phyloP scores from a whole-genome alignment of 2,329 filamentous ascomycete species.

The Aspergillus intermedius region DNA sequence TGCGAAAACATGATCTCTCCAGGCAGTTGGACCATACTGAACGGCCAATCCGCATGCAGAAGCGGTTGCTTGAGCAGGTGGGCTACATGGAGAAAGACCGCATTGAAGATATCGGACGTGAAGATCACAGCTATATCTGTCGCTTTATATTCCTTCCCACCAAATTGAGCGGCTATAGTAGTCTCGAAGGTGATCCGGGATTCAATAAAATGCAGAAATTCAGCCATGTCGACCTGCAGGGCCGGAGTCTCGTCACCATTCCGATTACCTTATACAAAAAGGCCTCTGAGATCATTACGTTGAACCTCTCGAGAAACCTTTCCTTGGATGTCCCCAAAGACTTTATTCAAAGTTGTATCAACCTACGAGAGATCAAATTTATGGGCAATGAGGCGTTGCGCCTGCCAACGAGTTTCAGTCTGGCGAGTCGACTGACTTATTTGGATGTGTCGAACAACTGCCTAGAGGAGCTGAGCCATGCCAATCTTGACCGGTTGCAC shows the following conservation, averaged over 20 bases:
- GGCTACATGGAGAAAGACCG: conserved; percentile 82
- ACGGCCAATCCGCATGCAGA: conserved; percentile 83
- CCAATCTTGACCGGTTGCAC: conserved; percentile 67
- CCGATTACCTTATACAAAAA: conserved; percentile 91
- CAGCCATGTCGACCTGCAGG: conserved; percentile 86
- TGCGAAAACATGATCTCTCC: conserved; percentile 86
- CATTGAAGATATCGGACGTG: conserved; percentile 86
- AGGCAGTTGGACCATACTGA: conserved; percentile 73
- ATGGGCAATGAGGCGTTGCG: conserved; percentile 88
- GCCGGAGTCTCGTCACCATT: conserved; percentile 86
- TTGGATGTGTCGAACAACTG: conserved; percentile 94
- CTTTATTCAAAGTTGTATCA: conserved; percentile 89
- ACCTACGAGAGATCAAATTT: conserved; percentile 90
- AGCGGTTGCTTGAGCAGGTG: conserved; percentile 80
- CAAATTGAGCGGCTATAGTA: conserved; percentile 72
- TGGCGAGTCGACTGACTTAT: conserved; percentile 75
- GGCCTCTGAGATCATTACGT: conserved; percentile 83
- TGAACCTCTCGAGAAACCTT: conserved; percentile 88
- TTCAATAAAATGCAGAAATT: conserved; percentile 81
- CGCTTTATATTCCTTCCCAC: conserved; percentile 91
- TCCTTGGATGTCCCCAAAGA: conserved; percentile 90
- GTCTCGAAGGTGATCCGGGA: conserved; percentile 68
- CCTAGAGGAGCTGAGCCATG: conserved; percentile 78
- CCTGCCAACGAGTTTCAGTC: conserved; percentile 73
- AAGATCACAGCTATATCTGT: conserved; percentile 95